Percentiles rank a stretch among this genome's conserved stretches.
phyloP scores from a whole-genome alignment of 305 asterid species.

The Striga hermonthica region DNA sequence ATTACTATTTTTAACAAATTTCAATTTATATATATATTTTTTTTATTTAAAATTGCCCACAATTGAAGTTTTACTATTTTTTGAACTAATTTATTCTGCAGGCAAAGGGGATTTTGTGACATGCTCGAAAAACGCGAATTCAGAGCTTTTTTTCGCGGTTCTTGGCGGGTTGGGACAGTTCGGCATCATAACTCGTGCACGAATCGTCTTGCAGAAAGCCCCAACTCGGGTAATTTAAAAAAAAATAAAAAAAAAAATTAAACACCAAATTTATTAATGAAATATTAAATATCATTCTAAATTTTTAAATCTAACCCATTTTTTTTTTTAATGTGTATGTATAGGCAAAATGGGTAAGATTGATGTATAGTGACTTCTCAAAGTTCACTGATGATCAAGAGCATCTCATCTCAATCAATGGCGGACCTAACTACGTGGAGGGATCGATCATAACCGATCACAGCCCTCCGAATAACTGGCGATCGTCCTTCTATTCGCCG shows the following conservation, averaged over 20 bases:
- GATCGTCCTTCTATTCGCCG: constrained; percentile 65
- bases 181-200: constrained; percentile 69
- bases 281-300: too few species aligned
- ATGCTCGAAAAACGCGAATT: constrained; percentile 60
- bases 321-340: too few species aligned
- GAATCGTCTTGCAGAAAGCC: constrained; percentile 61
- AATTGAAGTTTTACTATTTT: neutral
- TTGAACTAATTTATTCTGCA: constrained; percentile 13
- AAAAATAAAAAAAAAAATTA: neutral
- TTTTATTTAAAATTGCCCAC: too few species aligned
- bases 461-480: constrained; percentile 68
- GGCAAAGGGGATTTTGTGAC: constrained; percentile 67
- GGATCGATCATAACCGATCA: constrained; percentile 63
- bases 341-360: constrained; percentile 74
- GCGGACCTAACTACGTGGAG: constrained; percentile 54
- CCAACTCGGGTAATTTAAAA: constrained; percentile 48
- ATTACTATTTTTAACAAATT: too few species aligned
- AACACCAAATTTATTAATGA: neutral
- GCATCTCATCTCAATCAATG: constrained; percentile 41
- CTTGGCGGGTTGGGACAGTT: constrained; percentile 82
- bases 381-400: constrained; percentile 73
- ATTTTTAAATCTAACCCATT: too few species aligned
- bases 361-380: constrained; percentile 59
- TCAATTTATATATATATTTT: too few species aligned
- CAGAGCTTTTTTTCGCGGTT: constrained; percentile 64